These are phyloP conservation scores for Durio zibethinus DNA, from an alignment of 345 rosid genomes.

Conservation along the genomic window DNA sequence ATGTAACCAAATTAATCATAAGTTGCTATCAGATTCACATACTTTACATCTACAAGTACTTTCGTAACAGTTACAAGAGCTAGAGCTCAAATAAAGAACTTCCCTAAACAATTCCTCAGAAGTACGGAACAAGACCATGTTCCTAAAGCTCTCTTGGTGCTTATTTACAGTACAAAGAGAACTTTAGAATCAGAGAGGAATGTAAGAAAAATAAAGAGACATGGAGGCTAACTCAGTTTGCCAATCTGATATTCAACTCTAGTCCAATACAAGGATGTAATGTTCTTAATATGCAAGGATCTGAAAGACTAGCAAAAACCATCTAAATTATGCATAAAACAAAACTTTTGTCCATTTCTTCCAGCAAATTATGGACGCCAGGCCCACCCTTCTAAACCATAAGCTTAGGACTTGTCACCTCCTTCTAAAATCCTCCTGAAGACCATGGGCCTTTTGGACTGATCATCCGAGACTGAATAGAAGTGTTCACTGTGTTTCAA, in stretches of 20 bases:
- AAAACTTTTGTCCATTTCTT: not conserved
- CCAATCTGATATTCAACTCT: not conserved
- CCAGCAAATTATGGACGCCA: not conserved
- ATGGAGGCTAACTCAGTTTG: not conserved
- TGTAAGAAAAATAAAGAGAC: not conserved
- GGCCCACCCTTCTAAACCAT: not conserved
- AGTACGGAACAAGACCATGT: not conserved
- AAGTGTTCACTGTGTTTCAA: not conserved
- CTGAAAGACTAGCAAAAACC: not conserved
- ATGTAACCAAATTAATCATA: constrained; percentile 7
- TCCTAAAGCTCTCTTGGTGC: not conserved
- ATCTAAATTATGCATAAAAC: not conserved
- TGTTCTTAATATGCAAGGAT: not conserved
- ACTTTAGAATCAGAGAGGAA: not conserved
- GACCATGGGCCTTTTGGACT: not conserved
- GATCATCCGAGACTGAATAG: not conserved
- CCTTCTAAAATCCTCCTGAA: not conserved
- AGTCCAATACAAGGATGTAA: not conserved
- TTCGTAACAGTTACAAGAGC: not conserved
- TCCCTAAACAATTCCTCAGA: not conserved
- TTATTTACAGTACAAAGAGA: not conserved
- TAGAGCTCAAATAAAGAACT: not conserved
- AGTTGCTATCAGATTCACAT: not conserved
- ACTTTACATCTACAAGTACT: not conserved
- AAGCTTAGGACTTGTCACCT: not conserved